Percentiles rank a stretch among this genome's conserved stretches.
Evolutionary conservation across 2,329 filamentous ascomycete species (phyloP).

Genomic region (Sporothrix luriei): DNA sequence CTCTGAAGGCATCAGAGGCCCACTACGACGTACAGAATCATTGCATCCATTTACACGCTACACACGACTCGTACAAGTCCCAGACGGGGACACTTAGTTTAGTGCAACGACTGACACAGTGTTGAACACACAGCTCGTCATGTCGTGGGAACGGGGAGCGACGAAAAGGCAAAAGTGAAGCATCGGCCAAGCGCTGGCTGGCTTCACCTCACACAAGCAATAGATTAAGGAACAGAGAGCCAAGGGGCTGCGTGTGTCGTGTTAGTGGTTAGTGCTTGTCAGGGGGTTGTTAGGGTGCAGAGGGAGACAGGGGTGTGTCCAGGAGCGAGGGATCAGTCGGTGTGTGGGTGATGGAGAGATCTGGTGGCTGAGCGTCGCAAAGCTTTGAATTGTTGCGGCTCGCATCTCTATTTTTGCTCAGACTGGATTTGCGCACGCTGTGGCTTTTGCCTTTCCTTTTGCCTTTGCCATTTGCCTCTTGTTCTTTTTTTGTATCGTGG

Average conservation of each 20-base stretch:
- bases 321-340: neutral
- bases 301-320: slow-evolving; percentile 14
- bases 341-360: neutral
- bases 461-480: neutral
- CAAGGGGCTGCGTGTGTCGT: slow-evolving; percentile 26
- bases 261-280: slow-evolving; percentile 27
- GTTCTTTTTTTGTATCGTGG: slow-evolving; percentile 19
- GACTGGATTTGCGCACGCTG: neutral
- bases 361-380: slow-evolving; percentile 16
- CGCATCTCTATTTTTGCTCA: neutral
- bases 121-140: neutral
- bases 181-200: neutral
- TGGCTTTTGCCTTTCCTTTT: neutral
- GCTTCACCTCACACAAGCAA: neutral
- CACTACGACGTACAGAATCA: neutral
- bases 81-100: neutral
- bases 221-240: slow-evolving; percentile 30
- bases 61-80: neutral
- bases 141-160: neutral
- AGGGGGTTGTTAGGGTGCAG: slow-evolving; percentile 20
- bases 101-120: neutral
- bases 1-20: neutral
- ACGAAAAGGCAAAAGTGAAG: neutral
- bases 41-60: neutral
- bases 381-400: neutral